Evolutionary conservation across 331 rosid species (phyloP).

Genomic region (Spiraea crenata): DNA sequence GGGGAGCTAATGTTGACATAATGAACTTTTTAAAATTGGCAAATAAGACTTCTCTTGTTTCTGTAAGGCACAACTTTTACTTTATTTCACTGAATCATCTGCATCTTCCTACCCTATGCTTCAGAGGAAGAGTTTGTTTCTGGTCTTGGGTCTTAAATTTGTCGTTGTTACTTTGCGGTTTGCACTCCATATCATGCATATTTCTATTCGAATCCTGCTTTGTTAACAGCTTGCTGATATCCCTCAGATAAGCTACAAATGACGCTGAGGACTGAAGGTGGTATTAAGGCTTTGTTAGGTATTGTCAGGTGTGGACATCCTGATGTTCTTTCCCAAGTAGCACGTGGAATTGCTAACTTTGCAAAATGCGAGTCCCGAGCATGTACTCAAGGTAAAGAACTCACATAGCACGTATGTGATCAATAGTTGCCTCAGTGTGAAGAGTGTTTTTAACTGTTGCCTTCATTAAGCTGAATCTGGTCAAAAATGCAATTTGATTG

Average conservation of each 20-base stretch:
- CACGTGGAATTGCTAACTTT: conserved; percentile 94
- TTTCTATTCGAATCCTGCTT: neutral
- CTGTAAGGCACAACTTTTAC: neutral
- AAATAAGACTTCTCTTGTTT: neutral
- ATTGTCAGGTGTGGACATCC: conserved; percentile 95
- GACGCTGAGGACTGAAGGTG: conserved; percentile 86
- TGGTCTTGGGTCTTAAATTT: neutral
- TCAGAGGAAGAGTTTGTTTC: neutral
- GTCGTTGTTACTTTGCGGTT: neutral
- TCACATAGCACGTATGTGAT: neutral
- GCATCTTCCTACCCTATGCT: neutral
- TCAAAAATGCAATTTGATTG: neutral
- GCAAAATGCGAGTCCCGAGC: conserved; percentile 98
- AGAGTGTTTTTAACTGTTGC: neutral
- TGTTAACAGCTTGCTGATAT: conserved; percentile 13
- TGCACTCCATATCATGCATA: neutral
- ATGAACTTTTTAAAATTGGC: neutral
- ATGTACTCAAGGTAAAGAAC: conserved; percentile 64
- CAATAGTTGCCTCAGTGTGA: neutral
- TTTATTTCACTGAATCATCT: neutral
- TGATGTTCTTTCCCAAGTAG: conserved; percentile 96
- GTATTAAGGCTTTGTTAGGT: conserved; percentile 89
- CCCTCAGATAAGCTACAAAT: conserved; percentile 68
- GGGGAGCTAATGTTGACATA: neutral
- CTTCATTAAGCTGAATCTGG: neutral